These are phyloP conservation scores for Tetraselmis chui DNA, from an alignment of 139 green algal species.

Conservation along the genomic window DNA sequence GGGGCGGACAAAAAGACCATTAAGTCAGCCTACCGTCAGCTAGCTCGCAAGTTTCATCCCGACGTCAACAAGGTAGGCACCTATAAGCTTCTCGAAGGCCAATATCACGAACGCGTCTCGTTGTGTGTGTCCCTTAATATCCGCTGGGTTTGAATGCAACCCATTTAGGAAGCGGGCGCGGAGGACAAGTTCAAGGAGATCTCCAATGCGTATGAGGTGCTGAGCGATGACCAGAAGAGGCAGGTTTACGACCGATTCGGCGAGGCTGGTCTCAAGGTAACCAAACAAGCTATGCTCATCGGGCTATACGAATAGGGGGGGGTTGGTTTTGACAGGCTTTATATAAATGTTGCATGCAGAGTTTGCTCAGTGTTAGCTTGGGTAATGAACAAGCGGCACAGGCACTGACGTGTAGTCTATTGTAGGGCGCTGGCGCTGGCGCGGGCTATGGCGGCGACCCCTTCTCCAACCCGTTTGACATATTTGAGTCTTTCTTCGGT, in stretches of 20 bases:
- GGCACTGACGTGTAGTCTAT: too few relatives aligned
- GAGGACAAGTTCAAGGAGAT: slow-evolving; percentile 97
- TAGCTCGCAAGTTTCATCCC: slow-evolving; percentile 95
- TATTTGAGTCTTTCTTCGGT: slow-evolving; percentile 98
- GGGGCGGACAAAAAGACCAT: slow-evolving; percentile 88
- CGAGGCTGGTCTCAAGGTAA: slow-evolving; percentile 89
- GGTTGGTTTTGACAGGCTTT: too few relatives aligned
- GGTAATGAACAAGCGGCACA: slow-evolving; percentile 55
- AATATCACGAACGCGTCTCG: too few relatives aligned
- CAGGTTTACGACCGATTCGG: slow-evolving; percentile 94
- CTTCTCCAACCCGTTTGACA: slow-evolving; percentile 93
- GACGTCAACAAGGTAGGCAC: slow-evolving; percentile 83
- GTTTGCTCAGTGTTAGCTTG: slow-evolving; percentile 16
- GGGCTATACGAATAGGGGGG: too few relatives aligned
- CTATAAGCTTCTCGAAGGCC: too few relatives aligned
- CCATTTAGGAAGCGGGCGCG: slow-evolving; percentile 88
- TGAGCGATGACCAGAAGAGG: slow-evolving; percentile 94
- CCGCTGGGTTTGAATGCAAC: too few relatives aligned
- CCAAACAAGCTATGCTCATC: too few relatives aligned
- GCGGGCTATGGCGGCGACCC: slow-evolving; percentile 32
- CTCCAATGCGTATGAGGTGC: slow-evolving; percentile 86
- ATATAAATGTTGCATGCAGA: slow-evolving; percentile 21
- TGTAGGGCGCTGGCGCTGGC: slow-evolving; percentile 31
- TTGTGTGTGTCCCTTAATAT: too few relatives aligned
- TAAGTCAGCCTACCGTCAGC: slow-evolving; percentile 90